Base-by-base conservation (phyloP, 768 basidiomycete species). In the Boletellus sp. region DNA sequence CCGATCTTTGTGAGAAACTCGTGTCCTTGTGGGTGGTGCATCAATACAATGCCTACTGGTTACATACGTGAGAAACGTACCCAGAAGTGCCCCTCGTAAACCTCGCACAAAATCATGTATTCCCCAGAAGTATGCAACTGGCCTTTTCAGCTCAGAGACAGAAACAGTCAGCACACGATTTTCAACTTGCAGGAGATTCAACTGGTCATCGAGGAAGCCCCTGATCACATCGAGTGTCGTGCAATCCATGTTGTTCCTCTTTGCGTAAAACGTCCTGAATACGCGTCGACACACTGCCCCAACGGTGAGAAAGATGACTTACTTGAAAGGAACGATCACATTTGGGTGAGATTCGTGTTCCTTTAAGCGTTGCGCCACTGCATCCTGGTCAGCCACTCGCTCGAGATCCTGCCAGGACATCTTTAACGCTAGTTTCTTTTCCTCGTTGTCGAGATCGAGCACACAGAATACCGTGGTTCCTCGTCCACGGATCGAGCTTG, bases 71-170 rank as follows among this genome's bases (percentile, higher is more conserved):
- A 1, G 16, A 17, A 36, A 32, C 45, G 11, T 23, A 60, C 60
- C 58, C 12, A 52, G 26, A 1, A 61, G 17, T 1, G 55, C 49
- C 3, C 60, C 60, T 4, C 52, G 38, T 7, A 56, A 28, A 1
- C 53, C 57, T 28, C 48, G 58, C 6, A 59, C 52, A 40, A 61
- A 61, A 16, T 56, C 59, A 20, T 60, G 52, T 6, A 59, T 22
- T 1, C 54, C 45, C 54, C 57, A 56, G n/a, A 60, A 59, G 13
- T 50, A 59, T 15, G 34, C 32, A 19, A 58, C 54, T 0, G 49
- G 57, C 1, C 52, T 49, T 28, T 48, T 51, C 39, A 56, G 33
- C 9, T 34, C 22, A 9, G 43, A 45, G 5, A n/a, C 6, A 0
- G 22, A 45, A 1, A 45, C 7, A 11, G 43, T 34, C 22, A 45